Conservation (phyloP, 768 basidiomycete genomes). For the Termitomyces sp. region DNA sequence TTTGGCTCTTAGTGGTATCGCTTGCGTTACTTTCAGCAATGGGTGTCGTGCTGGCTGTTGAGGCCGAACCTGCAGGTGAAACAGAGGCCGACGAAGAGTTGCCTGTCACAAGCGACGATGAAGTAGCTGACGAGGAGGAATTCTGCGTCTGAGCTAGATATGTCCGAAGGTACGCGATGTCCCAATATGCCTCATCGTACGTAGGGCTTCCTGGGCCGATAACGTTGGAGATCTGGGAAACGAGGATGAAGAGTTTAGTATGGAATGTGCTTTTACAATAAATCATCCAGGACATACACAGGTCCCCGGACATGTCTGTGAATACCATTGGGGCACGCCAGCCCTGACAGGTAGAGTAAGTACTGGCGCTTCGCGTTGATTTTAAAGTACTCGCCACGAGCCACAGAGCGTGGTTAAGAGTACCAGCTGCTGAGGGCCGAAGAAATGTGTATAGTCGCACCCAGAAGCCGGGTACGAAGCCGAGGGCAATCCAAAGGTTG, state of each 20-base stretch:
- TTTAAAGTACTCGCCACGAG: slow-evolving; percentile 22
- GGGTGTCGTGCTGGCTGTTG: not conserved
- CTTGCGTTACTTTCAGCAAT: not conserved
- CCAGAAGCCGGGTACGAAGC: slow-evolving; percentile 54
- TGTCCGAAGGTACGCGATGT: slow-evolving; percentile 53
- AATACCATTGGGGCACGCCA: slow-evolving; percentile 38
- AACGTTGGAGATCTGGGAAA: slow-evolving; percentile 32
- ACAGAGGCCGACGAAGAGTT: not conserved
- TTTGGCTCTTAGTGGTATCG: not conserved
- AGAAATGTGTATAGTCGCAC: slow-evolving; percentile 52
- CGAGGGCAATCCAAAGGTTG: slow-evolving; percentile 54
- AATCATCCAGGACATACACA: slow-evolving; percentile 26
- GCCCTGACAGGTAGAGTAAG: slow-evolving; percentile 25
- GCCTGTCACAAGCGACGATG: not conserved
- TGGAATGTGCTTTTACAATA: not conserved
- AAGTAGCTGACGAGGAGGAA: not conserved
- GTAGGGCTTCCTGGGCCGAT: slow-evolving; percentile 39
- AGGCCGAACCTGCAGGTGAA: not conserved
- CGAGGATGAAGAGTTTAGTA: not conserved
- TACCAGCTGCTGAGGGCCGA: slow-evolving; percentile 61
- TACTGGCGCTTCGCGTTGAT: not conserved
- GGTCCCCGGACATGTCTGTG: slow-evolving; percentile 35
- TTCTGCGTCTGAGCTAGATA: slow-evolving; percentile 32
- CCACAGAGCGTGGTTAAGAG: slow-evolving; percentile 69
- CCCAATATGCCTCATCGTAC: slow-evolving; percentile 53